phyloP scores from a whole-genome alignment of 176 grass and related monocot species.

The Panicum miliaceum region DNA sequence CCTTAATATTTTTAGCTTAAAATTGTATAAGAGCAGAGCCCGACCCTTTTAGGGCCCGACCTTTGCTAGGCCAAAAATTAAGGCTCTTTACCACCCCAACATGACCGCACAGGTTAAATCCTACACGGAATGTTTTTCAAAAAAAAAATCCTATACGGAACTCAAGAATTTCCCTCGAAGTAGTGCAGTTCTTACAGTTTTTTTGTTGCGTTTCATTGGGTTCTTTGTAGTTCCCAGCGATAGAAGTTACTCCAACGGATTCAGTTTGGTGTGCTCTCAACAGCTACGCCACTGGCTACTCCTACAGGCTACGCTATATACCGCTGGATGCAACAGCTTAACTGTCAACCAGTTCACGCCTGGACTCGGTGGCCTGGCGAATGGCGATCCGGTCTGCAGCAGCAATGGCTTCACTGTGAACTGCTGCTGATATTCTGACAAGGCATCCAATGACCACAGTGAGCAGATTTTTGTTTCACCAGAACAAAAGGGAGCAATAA shows the following conservation, averaged over 20 bases:
- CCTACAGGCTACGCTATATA: not conserved
- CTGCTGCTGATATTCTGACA: not conserved
- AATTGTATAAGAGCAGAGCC: no score
- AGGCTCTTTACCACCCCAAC: no score
- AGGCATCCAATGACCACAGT: constrained; percentile 37
- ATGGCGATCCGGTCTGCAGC: constrained; percentile 24
- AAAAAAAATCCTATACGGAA: no score
- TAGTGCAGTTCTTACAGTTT: not conserved
- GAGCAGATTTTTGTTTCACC: not conserved
- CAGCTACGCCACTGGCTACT: not conserved
- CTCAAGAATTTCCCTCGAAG: not conserved
- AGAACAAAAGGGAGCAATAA: not conserved
- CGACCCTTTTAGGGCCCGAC: no score
- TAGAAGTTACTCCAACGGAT: not conserved
- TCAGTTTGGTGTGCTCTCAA: not conserved
- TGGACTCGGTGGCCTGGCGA: constrained; percentile 33
- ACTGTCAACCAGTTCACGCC: constrained; percentile 27
- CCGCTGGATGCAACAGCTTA: constrained; percentile 33
- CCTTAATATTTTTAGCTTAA: no score
- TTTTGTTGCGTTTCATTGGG: not conserved
- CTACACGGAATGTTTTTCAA: no score
- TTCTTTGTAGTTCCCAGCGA: not conserved
- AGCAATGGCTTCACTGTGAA: constrained; percentile 30
- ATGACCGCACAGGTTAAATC: not conserved
- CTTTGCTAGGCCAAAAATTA: no score